Conservation (phyloP, 2,329 filamentous ascomycete genomes). For the Cladophialophora immunda region DNA sequence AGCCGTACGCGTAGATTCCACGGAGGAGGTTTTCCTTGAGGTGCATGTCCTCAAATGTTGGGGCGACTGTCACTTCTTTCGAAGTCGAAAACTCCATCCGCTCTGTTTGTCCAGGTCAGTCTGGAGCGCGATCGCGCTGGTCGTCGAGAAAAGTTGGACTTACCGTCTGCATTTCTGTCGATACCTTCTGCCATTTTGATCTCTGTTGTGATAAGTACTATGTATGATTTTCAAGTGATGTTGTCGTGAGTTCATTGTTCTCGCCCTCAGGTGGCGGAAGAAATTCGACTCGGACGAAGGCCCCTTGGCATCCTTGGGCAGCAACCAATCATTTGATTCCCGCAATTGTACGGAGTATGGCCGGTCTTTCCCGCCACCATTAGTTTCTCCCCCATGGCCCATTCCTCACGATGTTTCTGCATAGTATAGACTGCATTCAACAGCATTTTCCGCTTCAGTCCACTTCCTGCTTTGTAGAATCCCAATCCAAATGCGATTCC, state of each 20-base stretch:
- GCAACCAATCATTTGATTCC: neutral
- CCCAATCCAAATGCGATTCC: neutral
- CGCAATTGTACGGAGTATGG: neutral
- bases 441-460: neutral
- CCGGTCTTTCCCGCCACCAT: neutral
- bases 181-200: conserved; percentile 87
- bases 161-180: conserved; percentile 84
- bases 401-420: neutral
- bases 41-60: conserved; percentile 95
- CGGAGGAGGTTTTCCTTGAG: conserved; percentile 96
- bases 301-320: neutral
- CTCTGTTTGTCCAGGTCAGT: conserved; percentile 61
- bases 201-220: neutral
- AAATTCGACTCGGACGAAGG: neutral
- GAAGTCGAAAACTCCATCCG: conserved; percentile 98
- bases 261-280: neutral
- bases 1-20: conserved; percentile 97
- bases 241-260: neutral
- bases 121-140: neutral
- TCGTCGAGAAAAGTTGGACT: neutral
- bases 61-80: conserved; percentile 92
- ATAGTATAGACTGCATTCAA: neutral
- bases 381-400: neutral
- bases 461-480: neutral
- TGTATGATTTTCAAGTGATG: conserved; percentile 4